Base-by-base conservation (phyloP, 768 basidiomycete genomes). In the Leccinum incarnatum region DNA sequence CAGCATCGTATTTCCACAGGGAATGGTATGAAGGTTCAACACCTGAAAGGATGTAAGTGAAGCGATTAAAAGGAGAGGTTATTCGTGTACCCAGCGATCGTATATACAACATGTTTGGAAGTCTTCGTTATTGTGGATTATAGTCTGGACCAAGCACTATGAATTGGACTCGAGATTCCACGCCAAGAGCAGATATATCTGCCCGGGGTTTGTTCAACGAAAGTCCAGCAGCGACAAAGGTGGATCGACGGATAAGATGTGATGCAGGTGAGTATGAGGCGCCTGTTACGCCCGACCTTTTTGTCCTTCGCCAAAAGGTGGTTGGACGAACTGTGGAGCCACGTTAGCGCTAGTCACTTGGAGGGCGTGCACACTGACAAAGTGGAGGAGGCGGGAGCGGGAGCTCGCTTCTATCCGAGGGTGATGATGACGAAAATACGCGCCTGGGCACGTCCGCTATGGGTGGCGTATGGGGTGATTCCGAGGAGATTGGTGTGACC, bases 191-290 rank as follows among this genome's bases (percentile, higher is more conserved):
- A 59, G 83, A 84, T 37, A 86, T 77, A 60, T 87, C 85, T 67
- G 77, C 77, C 36, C 67, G 61, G 12, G 89, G 89, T 1, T 77
- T 74, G 68, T 90, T 86, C 53, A 89, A 80, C 0, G 78, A 66
- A 55, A 91, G 83, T 6, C 90, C 89, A 11, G 89, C 89, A 30
- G 89, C 90, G 61, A 91, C 81, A 67, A 88, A 91, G 2, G 89
- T 90, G 5, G 88, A 85, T 5, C 89, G 84, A 40, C 91, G 87
- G 49, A 91, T 81, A 57, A 89, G 82, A 68, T 89, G 84, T 0
- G 83, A 83, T 0, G 88, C 81, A 0, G 90, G 89, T 4, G 90
- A 88, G 68, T 89, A 91, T 0, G 83, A 85, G 6, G 87, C 81
- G 4, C 78, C 81, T 49, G 87, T 79, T 1, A 91, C 87, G 15